Base-by-base conservation (phyloP, 2,329 filamentous ascomycete genomes). In the Penicillium hordei region DNA sequence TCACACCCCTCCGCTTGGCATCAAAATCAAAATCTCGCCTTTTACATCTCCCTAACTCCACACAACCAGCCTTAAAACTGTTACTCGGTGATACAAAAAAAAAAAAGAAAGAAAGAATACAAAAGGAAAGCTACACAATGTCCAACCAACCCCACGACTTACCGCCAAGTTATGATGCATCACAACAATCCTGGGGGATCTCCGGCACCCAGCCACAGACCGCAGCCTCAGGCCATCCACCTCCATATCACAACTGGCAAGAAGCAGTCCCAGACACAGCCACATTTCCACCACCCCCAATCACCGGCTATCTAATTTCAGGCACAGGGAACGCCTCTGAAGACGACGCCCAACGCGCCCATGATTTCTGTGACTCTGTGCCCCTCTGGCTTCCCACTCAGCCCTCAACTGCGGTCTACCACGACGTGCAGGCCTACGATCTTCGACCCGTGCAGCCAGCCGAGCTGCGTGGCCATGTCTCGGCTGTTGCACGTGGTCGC, bases 181-280 rank as follows among this genome's bases (percentile, higher is more conserved):
- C 53, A 48, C 42, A 52, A 44, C 9, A 45, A 48, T 48, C 40
- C 29, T 45, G 49, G 49, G 38, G 29, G 15, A 42, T 12, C 36
- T 38, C 36, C 27, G 17, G 17, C 5, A 51, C n/a, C 13, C 48
- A 55, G 40, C 45, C 25, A 46, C 55, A 57, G 42, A 31, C 25
- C 6, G 21, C 19, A 46, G 43, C 7, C 43, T 45, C 43, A 42
- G 39, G 12, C 5, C 46, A 72, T 25, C 83, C 83, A 15, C 83
- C 83, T 19, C 80, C 82, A 27, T 85, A 86, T 65, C 84, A 87
- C 69, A 83, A 86, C 71, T 88, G 85, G 85, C 80, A 83, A 52
- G 72, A 75, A 40, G 76, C 81, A 2, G 79, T 87, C 4, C 84
- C 84, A 6, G 85, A 87, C 65, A 86, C 78, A 17, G 71, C 83